A percentile compares a stretch with the other conserved stretches of the same genome.
These are phyloP conservation scores for Trichoderma sp. DNA, from an alignment of 2,329 filamentous ascomycete genomes.

Conservation along the genomic window DNA sequence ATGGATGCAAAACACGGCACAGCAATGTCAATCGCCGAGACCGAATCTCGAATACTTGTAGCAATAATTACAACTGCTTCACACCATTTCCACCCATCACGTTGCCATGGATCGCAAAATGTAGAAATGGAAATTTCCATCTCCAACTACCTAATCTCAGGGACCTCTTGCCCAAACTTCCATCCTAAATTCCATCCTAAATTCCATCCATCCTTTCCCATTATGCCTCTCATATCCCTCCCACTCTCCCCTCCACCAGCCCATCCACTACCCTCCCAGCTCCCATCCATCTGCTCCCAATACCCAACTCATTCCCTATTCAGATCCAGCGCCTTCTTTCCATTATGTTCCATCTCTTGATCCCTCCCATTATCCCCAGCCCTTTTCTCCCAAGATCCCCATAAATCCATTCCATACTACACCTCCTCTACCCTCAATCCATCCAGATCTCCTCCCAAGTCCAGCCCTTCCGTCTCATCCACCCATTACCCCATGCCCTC, in stretches of 20 bases:
- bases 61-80: background rate
- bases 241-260: background rate
- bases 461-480: background rate
- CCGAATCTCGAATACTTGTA: background rate
- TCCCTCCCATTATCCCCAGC: background rate
- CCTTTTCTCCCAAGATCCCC: background rate
- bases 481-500: background rate
- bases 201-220: background rate
- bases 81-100: background rate
- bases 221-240: background rate
- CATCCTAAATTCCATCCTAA: background rate
- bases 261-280: background rate
- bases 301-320: background rate
- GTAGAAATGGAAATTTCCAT: background rate
- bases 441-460: background rate
- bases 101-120: background rate
- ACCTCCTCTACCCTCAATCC: no score
- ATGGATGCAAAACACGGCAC: no score
- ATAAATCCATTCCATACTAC: background rate
- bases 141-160: background rate
- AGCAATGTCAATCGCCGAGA: no score
- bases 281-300: background rate
- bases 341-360: background rate
- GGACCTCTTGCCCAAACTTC: background rate
- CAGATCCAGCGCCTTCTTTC: background rate